Conservation (phyloP, 2,329 filamentous ascomycete genomes). For the Nakataea oryzae region DNA sequence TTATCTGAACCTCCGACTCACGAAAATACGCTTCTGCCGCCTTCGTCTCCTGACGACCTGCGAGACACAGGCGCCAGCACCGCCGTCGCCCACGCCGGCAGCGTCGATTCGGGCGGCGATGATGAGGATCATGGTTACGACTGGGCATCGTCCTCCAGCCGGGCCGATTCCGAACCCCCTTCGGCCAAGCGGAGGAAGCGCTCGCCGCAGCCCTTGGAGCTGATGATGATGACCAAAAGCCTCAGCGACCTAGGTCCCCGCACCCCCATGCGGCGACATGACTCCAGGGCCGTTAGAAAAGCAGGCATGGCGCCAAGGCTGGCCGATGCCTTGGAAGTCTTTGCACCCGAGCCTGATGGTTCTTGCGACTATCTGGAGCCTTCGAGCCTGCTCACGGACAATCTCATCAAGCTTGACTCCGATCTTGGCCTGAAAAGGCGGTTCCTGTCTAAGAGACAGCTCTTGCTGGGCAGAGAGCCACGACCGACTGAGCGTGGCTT, state of each 20-base stretch:
- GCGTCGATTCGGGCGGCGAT: not conserved
- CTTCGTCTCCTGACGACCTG: not conserved
- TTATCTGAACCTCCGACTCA: not conserved
- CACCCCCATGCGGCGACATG: not conserved
- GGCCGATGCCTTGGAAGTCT: slow-evolving; percentile 34
- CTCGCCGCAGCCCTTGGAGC: slow-evolving; percentile 3
- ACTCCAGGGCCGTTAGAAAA: not conserved
- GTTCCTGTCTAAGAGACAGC: slow-evolving; percentile 39
- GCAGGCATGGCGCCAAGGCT: slow-evolving; percentile 1
- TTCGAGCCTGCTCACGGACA: slow-evolving; percentile 43
- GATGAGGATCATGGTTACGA: not conserved
- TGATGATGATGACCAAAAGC: not conserved
- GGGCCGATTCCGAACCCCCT: not conserved
- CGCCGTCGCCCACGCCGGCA: not conserved
- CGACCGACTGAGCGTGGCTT: slow-evolving; percentile 61
- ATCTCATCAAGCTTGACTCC: slow-evolving; percentile 39
- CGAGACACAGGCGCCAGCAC: not conserved
- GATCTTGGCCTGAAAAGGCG: slow-evolving; percentile 40
- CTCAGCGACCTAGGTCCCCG: not conserved
- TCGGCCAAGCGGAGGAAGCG: not conserved
- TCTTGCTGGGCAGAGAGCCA: slow-evolving; percentile 29
- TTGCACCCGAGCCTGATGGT: slow-evolving; percentile 41
- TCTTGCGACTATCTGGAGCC: slow-evolving; percentile 30
- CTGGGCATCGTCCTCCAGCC: not conserved
- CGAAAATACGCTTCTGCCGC: not conserved